These are phyloP conservation scores for Arabis hirsuta DNA, from an alignment of 345 rosid genomes.

Conservation along the genomic window DNA sequence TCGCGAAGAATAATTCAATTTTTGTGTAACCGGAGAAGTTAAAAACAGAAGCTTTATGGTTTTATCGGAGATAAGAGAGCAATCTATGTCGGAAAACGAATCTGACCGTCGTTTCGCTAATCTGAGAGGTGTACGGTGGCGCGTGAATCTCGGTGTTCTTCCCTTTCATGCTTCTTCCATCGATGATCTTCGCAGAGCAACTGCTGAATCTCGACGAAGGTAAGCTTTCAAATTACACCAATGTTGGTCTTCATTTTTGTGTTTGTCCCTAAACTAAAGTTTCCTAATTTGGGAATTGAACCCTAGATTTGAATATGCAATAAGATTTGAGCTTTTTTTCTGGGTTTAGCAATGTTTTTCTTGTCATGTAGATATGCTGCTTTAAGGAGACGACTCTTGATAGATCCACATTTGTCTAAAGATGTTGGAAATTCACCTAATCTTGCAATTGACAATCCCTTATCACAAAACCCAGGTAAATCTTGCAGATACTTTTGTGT, in stretches of 20 bases:
- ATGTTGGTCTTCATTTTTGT: background rate
- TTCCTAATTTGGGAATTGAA: background rate
- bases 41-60: constrained; percentile 16
- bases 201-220: constrained; percentile 93
- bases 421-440: constrained; percentile 64
- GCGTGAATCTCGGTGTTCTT: constrained; percentile 81
- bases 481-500: background rate
- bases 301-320: background rate
- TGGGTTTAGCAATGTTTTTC: constrained; percentile 1
- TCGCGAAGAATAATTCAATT: background rate
- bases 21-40: constrained; percentile 8
- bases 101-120: constrained; percentile 47
- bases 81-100: constrained; percentile 20
- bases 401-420: constrained; percentile 77
- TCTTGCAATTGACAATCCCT: constrained; percentile 84
- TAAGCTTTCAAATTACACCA: constrained; percentile 23
- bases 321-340: constrained; percentile 18
- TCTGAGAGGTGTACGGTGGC: constrained; percentile 88
- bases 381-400: constrained; percentile 73
- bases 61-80: constrained; percentile 34
- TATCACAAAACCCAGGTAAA: constrained; percentile 95
- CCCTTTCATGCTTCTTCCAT: constrained; percentile 62
- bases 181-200: constrained; percentile 79
- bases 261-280: background rate
- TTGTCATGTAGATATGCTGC: constrained; percentile 69